Conservation (phyloP, 176 grass and related monocot species). For the Hordeum marinum region DNA sequence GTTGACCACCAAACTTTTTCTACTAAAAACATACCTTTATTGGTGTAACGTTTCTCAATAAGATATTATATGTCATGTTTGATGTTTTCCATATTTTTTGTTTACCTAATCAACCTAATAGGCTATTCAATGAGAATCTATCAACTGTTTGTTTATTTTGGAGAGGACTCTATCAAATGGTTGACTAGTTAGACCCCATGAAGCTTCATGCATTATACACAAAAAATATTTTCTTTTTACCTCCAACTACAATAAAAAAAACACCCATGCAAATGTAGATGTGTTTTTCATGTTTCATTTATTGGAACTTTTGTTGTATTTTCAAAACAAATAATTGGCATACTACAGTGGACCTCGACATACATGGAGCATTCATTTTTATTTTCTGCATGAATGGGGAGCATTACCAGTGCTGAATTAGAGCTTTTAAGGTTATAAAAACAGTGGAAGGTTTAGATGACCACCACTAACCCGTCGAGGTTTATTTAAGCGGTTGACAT, state of each 20-base stretch:
- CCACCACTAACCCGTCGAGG: not conserved
- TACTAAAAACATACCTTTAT: not conserved
- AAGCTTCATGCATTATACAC: not conserved
- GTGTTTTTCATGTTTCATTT: not conserved
- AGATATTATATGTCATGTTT: not conserved
- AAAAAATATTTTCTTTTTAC: not conserved
- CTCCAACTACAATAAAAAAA: not conserved
- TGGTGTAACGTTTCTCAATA: not conserved
- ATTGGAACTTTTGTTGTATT: no score
- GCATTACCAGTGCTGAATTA: not conserved
- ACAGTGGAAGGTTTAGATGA: not conserved
- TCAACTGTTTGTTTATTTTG: not conserved
- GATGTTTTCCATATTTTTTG: not conserved
- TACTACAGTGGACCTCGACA: not conserved
- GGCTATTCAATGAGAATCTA: not conserved
- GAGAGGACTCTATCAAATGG: not conserved
- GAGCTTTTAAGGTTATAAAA: not conserved
- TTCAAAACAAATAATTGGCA: not conserved
- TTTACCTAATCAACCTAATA: not conserved
- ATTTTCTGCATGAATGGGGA: not conserved
- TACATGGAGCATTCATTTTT: not conserved
- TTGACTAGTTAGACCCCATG: not conserved
- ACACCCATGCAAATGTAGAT: not conserved
- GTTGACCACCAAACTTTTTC: not conserved
- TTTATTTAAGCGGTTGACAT: slow-evolving; percentile 26